phyloP scores from a whole-genome alignment of 139 green algal species.

The Klebsormidium nitens region DNA sequence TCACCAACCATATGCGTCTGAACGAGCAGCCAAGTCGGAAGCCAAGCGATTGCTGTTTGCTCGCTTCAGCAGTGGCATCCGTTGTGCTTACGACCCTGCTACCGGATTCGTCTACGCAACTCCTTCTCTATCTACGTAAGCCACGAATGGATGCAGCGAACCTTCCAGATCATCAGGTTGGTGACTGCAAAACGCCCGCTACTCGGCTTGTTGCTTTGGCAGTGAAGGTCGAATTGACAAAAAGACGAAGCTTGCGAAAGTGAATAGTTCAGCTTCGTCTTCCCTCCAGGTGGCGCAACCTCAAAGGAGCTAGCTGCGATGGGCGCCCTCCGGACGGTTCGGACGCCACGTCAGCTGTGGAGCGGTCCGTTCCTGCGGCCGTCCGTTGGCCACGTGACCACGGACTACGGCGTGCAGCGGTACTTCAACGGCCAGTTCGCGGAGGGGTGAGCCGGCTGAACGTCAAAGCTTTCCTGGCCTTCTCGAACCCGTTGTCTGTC shows the following conservation, averaged over 20 bases:
- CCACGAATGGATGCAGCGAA: not conserved
- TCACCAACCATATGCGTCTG: too few species aligned
- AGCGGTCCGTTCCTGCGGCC: slow-evolving; percentile 15
- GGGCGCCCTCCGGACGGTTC: not conserved
- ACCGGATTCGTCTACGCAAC: too few species aligned
- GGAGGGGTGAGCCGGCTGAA: slow-evolving; percentile 9
- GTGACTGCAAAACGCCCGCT: not conserved
- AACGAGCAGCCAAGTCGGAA: too few species aligned
- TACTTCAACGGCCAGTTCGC: slow-evolving; percentile 51
- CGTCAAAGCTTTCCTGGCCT: too few species aligned
- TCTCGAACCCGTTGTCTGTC: too few species aligned
- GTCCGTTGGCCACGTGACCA: slow-evolving; percentile 36
- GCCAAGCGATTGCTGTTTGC: too few species aligned
- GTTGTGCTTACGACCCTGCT: too few species aligned
- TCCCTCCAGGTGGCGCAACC: not conserved
- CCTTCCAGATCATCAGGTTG: not conserved
- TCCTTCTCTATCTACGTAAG: too few species aligned
- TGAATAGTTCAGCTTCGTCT: not conserved
- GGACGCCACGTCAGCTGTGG: slow-evolving; percentile 42
- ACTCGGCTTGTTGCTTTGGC: not conserved
- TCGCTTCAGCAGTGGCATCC: too few species aligned
- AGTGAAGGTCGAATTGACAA: not conserved
- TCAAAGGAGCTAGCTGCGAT: not conserved
- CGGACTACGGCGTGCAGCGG: slow-evolving; percentile 38
- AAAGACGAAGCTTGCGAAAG: not conserved